These are phyloP conservation scores for Sordaria brevicollis DNA, from an alignment of 495 filamentous ascomycete genomes.

Conservation along the genomic window DNA sequence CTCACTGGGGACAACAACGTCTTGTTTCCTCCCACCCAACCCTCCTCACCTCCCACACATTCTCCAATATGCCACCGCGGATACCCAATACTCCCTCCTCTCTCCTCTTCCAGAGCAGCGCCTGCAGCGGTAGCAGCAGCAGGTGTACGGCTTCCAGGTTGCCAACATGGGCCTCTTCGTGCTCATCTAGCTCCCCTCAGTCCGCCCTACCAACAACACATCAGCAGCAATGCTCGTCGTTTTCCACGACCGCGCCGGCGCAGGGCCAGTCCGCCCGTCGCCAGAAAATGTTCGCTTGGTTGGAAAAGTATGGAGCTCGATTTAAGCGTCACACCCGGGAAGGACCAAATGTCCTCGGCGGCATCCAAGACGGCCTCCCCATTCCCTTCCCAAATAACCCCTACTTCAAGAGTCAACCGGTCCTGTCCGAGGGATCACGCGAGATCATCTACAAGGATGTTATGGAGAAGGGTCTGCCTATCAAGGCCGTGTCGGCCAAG, in stretches of 20 bases:
- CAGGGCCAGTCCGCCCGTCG: constrained; percentile 1
- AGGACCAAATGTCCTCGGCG: constrained; percentile 8
- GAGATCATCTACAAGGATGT: constrained; percentile 66
- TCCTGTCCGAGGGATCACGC: constrained; percentile 66
- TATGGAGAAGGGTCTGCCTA: constrained; percentile 49
- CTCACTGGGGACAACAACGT: not conserved
- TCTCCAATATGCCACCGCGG: constrained; percentile 20
- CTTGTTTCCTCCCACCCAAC: constrained; percentile 1
- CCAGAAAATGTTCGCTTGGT: constrained; percentile 12
- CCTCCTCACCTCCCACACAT: constrained; percentile 1
- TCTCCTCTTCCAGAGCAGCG: not conserved
- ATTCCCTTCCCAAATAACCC: constrained; percentile 67
- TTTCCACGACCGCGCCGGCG: constrained; percentile 15
- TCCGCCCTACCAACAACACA: not conserved
- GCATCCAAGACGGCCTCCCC: not conserved
- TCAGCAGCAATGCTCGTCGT: constrained; percentile 4
- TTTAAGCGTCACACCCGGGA: not conserved
- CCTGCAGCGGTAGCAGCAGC: constrained; percentile 5
- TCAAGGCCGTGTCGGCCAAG: constrained; percentile 70
- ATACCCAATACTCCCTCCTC: constrained; percentile 5
- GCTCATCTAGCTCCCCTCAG: not conserved
- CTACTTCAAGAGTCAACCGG: constrained; percentile 58
- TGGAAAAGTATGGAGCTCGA: constrained; percentile 1
- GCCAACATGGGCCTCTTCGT: not conserved
- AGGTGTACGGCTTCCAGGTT: constrained; percentile 1